phyloP scores from a whole-genome alignment of 768 basidiomycete genomes.

The Mycena crocata region DNA sequence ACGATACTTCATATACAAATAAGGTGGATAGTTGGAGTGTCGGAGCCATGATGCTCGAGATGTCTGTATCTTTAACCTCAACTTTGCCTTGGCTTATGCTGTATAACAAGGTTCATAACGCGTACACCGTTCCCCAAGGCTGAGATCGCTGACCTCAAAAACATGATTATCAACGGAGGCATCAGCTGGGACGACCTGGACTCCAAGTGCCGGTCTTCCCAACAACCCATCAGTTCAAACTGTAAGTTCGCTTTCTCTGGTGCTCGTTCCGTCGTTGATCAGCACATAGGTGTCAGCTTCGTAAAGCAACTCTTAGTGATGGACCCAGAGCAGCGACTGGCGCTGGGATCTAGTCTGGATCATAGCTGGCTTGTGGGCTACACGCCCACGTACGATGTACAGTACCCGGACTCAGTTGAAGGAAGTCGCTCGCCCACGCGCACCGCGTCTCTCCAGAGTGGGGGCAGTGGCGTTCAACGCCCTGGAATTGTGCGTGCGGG shows the following conservation, averaged over 20 bases:
- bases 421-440: neutral
- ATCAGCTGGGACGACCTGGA: slow-evolving; percentile 7
- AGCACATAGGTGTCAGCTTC: slow-evolving; percentile 60
- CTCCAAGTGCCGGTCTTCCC: neutral
- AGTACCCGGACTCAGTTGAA: slow-evolving; percentile 10
- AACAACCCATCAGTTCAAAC: neutral
- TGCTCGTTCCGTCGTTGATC: neutral
- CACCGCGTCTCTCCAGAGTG: slow-evolving; percentile 17
- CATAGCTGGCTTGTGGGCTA: slow-evolving; percentile 68
- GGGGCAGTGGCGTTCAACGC: neutral
- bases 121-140: slow-evolving; percentile 10
- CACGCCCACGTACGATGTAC: slow-evolving; percentile 11
- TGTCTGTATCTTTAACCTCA: slow-evolving; percentile 53
- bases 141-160: neutral
- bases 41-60: slow-evolving; percentile 72
- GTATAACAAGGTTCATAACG: slow-evolving; percentile 21
- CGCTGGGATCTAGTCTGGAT: slow-evolving; percentile 59
- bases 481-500: slow-evolving; percentile 8
- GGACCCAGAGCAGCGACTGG: slow-evolving; percentile 64
- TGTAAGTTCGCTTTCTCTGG: neutral
- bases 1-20: slow-evolving; percentile 60
- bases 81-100: neutral
- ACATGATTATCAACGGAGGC: neutral
- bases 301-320: slow-evolving; percentile 61
- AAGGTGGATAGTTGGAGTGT: slow-evolving; percentile 75